Percentiles rank a stretch among this genome's conserved stretches.
Conservation (phyloP, 1,139 yeast genomes). For the Kodamaea anthophila region DNA sequence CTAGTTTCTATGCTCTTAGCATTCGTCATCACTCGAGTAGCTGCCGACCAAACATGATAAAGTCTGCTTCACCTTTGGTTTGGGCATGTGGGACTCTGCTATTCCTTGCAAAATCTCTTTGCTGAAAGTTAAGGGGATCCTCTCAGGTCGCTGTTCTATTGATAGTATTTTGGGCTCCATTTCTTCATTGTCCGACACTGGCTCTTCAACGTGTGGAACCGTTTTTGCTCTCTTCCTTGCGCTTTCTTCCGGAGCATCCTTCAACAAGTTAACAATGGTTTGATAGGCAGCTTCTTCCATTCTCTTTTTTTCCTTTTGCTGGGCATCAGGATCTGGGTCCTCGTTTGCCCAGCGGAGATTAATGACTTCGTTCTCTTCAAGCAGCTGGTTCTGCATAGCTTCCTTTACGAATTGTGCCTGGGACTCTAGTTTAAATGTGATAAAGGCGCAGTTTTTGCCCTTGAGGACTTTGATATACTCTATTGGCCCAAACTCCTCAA, state of each 20-base stretch:
- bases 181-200: slow-evolving; percentile 4
- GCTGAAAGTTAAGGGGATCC: slow-evolving; percentile 5
- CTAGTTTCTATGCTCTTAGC: background rate
- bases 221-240: slow-evolving; percentile 8
- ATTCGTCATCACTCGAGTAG: slow-evolving; percentile 14
- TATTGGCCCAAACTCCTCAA: slow-evolving; percentile 75
- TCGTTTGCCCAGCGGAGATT: slow-evolving; percentile 85
- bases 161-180: slow-evolving; percentile 2
- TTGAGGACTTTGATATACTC: slow-evolving; percentile 59
- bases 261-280: slow-evolving; percentile 27
- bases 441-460: slow-evolving; percentile 69
- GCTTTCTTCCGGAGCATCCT: slow-evolving; percentile 5
- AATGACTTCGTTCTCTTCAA: slow-evolving; percentile 58
- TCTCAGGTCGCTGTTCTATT: slow-evolving; percentile 1
- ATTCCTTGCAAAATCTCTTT: slow-evolving; percentile 7
- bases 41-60: slow-evolving; percentile 9
- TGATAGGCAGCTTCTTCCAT: slow-evolving; percentile 30
- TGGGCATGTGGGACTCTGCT: slow-evolving; percentile 1
- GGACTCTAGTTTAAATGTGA: slow-evolving; percentile 59
- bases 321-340: slow-evolving; percentile 75
- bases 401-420: slow-evolving; percentile 93
- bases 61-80: slow-evolving; percentile 3
- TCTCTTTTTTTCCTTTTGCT: slow-evolving; percentile 40
- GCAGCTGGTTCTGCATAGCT: slow-evolving; percentile 79
- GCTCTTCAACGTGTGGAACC: slow-evolving; percentile 6